Conservation (phyloP, 257 asterid genomes). For the Gentiana macrophylla region DNA sequence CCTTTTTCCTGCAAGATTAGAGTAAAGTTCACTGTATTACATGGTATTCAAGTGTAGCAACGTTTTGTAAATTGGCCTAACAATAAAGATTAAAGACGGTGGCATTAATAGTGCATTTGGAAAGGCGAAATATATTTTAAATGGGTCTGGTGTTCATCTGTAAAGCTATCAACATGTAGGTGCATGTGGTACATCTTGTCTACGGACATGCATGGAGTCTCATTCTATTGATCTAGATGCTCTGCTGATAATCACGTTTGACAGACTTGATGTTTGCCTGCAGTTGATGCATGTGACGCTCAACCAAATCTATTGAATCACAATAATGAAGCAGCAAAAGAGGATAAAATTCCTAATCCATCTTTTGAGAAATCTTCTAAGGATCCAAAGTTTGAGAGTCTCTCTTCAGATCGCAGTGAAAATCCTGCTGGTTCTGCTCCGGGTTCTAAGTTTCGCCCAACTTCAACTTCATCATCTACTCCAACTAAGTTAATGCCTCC, state of each 20-base stretch:
- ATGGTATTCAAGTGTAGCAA: too few species aligned
- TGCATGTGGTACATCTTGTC: not conserved
- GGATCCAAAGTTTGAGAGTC: slow-evolving; percentile 21
- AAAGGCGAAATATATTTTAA: too few species aligned
- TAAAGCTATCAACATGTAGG: not conserved
- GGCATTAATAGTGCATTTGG: too few species aligned
- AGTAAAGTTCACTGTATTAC: too few species aligned
- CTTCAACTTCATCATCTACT: slow-evolving; percentile 38
- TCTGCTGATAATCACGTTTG: not conserved
- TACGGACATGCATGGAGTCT: too few species aligned
- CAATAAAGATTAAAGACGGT: too few species aligned
- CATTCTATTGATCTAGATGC: not conserved
- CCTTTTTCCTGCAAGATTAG: too few species aligned
- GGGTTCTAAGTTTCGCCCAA: slow-evolving; percentile 30
- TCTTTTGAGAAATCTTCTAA: slow-evolving; percentile 24
- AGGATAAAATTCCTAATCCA: slow-evolving; percentile 16
- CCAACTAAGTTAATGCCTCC: slow-evolving; percentile 30
- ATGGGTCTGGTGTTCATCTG: too few species aligned
- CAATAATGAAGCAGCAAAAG: slow-evolving; percentile 15
- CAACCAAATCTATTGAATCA: slow-evolving; percentile 12
- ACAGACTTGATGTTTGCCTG: slow-evolving; percentile 7
- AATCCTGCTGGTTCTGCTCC: slow-evolving; percentile 21
- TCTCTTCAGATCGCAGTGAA: slow-evolving; percentile 20
- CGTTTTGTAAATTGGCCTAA: too few species aligned
- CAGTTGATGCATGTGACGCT: slow-evolving; percentile 32